Evolutionary conservation across 306 rosid species (phyloP), one percentile per base, ranked within the genome.

Genomic region (Corylus americana): DNA sequence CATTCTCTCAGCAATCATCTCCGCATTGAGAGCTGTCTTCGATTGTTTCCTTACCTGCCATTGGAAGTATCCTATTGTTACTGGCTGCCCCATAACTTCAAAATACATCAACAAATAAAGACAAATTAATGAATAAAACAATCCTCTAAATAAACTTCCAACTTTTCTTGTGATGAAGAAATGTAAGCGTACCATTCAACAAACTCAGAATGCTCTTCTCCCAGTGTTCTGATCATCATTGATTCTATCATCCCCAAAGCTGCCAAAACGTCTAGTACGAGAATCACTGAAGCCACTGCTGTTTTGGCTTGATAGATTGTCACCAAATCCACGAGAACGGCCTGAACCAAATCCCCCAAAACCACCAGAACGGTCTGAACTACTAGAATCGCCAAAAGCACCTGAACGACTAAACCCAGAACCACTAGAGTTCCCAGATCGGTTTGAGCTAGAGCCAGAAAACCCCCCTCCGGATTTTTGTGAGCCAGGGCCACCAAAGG

Each of bases 381-480:
- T 37, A 25, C 87, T 58, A 67, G 70, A 73, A 42, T 83, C 85
- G 3, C 95, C 89, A 17, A 82, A 85, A 79, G 87, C 85, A 72
- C 88, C 76, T 53, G 92, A 84, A 49, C 85, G 79, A 76, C 86
- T 71, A 2, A 80, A 86, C 44, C 86, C 86, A 70, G 80, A 77
- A 73, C 88, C 79, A 70, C 93, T 87, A 61, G 73, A 89, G 31
- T 84, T 76, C 63, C 97, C 93, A 70, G 53, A 70, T n/a, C 88
- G 84, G 29, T 84, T 85, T 47, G 87, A 48, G 79, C 83, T 80
- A 57, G 87, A 11, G 66, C 90, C 90, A 78, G 81, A 81, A 78
- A 25, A 81, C 55, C 85, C 79, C 67, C 59, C 77, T 53, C 92
- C 86, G 22, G 89, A 81, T 70, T 71, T 86, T 14, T 87, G 82